phyloP scores from a whole-genome alignment of 805 yeast species.

The Lachancea sp. region DNA sequence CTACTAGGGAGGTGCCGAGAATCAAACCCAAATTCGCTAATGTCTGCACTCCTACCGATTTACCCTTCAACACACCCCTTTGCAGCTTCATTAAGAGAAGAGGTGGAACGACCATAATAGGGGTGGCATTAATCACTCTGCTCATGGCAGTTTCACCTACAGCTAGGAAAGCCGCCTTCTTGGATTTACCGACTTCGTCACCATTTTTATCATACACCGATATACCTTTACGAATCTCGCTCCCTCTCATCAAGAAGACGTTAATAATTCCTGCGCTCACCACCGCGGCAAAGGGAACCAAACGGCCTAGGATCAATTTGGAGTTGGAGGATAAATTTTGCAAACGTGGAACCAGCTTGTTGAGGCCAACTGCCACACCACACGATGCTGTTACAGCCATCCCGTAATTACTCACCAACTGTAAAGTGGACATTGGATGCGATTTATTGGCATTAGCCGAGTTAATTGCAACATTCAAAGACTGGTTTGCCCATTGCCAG shows the following conservation, averaged over 20 bases:
- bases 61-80: constrained; percentile 59
- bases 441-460: constrained; percentile 95
- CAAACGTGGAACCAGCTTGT: constrained; percentile 82
- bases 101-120: constrained; percentile 96
- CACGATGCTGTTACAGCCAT: constrained; percentile 93
- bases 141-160: constrained; percentile 97
- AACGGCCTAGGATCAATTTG: constrained; percentile 65
- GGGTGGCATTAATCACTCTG: constrained; percentile 92
- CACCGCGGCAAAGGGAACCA: constrained; percentile 98
- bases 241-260: constrained; percentile 94
- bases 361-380: constrained; percentile 89
- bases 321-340: constrained; percentile 65
- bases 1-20: constrained; percentile 76
- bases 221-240: constrained; percentile 84
- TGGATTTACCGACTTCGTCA: constrained; percentile 65
- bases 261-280: constrained; percentile 95
- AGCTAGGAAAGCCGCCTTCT: constrained; percentile 83
- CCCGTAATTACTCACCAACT: constrained; percentile 70
- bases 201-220: constrained; percentile 61
- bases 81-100: constrained; percentile 74
- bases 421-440: constrained; percentile 76
- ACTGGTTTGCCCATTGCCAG: constrained; percentile 98
- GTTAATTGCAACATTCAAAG: constrained; percentile 93
- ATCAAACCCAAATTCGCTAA: constrained; percentile 79
- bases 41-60: constrained; percentile 58